phyloP scores from a whole-genome alignment of 139 green algal genomes.

The Spirogloea muscicola region DNA sequence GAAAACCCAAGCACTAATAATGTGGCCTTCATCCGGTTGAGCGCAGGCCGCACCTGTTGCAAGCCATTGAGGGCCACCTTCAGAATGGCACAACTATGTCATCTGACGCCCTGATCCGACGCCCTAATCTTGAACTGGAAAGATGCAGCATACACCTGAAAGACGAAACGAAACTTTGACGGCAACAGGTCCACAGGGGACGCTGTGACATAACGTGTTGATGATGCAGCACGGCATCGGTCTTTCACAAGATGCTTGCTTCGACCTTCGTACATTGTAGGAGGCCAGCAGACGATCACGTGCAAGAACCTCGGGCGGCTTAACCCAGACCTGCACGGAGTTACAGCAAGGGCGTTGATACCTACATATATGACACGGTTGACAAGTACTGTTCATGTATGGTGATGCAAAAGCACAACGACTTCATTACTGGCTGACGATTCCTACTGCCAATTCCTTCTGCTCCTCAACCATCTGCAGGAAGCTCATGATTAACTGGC shows the following conservation, averaged over 20 bases:
- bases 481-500: not conserved
- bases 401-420: not conserved
- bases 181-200: not conserved
- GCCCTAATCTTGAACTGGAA: not conserved
- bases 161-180: not conserved
- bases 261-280: conserved; percentile 53
- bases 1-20: conserved; percentile 50
- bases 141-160: not conserved
- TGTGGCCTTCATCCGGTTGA: conserved; percentile 57
- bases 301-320: conserved; percentile 75
- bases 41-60: conserved; percentile 45
- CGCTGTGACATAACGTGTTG: not conserved
- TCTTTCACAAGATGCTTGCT: not conserved
- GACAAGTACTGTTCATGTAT: not conserved
- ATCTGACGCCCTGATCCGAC: not conserved
- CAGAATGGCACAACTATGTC: not conserved
- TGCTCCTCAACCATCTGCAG: not conserved
- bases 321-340: conserved; percentile 65
- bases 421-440: not conserved
- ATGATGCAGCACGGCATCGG: not conserved
- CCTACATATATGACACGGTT: not conserved
- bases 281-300: conserved; percentile 74
- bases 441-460: not conserved
- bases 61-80: not conserved
- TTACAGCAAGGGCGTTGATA: conserved; percentile 45